Evolutionary conservation across 306 rosid genomes (phyloP).

Genomic region (Trifolium repens): DNA sequence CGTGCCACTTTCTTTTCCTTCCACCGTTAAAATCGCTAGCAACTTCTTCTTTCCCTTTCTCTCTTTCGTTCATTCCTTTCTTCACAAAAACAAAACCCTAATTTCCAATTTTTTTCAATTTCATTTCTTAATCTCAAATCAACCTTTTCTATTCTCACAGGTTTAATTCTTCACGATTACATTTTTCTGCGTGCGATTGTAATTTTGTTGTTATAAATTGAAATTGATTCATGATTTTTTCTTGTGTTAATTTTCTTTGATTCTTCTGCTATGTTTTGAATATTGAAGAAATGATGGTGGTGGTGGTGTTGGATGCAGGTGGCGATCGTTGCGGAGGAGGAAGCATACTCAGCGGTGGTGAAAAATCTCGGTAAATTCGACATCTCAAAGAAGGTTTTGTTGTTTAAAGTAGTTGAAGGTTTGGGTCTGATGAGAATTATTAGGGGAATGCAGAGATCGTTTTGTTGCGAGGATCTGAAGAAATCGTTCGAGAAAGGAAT

Average conservation of each 20-base stretch:
- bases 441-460: constrained; percentile 99
- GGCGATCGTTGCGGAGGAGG: constrained; percentile 48
- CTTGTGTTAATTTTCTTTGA: too few relatives aligned
- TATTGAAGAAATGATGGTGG: background rate
- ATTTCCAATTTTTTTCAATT: constrained; percentile 14
- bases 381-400: constrained; percentile 67
- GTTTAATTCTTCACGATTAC: constrained; percentile 20
- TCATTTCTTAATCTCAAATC: background rate
- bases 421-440: constrained; percentile 98
- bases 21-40: constrained; percentile 48
- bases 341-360: constrained; percentile 7
- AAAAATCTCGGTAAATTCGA: constrained; percentile 60
- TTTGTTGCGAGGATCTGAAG: constrained; percentile 72
- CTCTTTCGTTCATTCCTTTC: constrained; percentile 35
- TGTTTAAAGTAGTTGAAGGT: constrained; percentile 79
- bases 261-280: too few relatives aligned
- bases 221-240: background rate
- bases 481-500: constrained; percentile 77
- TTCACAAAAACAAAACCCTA: constrained; percentile 12
- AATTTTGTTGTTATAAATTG: background rate
- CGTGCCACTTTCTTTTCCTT: constrained; percentile 39
- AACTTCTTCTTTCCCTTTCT: constrained; percentile 23
- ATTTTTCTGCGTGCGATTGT: background rate
- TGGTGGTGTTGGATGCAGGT: constrained; percentile 60
- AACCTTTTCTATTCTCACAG: constrained; percentile 36